A percentile compares a stretch with the other conserved stretches of the same genome.
Evolutionary conservation across 371 early-diverging fungal species (phyloP).

Genomic region (Rhizopus stolonifer): DNA sequence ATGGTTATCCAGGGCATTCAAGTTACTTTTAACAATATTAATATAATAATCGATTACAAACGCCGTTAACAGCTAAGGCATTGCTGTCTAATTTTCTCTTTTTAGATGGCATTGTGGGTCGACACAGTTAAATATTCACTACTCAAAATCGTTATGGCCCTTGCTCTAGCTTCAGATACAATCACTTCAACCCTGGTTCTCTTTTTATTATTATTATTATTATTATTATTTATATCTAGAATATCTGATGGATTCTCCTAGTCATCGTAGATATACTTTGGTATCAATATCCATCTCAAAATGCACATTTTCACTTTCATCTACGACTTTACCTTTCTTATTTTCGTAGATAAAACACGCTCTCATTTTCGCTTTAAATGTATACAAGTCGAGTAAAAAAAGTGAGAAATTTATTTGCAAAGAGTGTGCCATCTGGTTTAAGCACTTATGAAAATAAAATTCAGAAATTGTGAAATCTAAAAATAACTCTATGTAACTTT

Average conservation of each 20-base stretch:
- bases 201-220: slow-evolving; percentile 10
- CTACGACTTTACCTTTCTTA: slow-evolving; percentile 16
- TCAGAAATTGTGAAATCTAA: no score
- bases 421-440: slow-evolving; percentile 8
- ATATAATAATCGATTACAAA: slow-evolving; percentile 4
- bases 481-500: no score
- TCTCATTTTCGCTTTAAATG: slow-evolving; percentile 13
- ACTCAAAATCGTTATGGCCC: slow-evolving; percentile 15
- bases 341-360: slow-evolving; percentile 12
- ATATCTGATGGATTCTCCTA: slow-evolving; percentile 13
- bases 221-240: slow-evolving; percentile 14
- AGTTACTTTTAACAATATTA: slow-evolving; percentile 6
- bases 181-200: slow-evolving; percentile 12
- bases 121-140: slow-evolving; percentile 11
- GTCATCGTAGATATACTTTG: slow-evolving; percentile 8
- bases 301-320: slow-evolving; percentile 15
- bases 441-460: slow-evolving; percentile 1
- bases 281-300: slow-evolving; percentile 17
- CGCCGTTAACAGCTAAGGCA: neutral
- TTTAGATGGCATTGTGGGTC: slow-evolving; percentile 15
- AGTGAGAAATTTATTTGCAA: slow-evolving; percentile 14
- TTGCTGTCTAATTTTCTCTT: slow-evolving; percentile 14
- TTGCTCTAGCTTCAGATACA: slow-evolving; percentile 15
- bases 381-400: slow-evolving; percentile 13
- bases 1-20: slow-evolving; percentile 3